Conservation (phyloP, 768 basidiomycete species). For the Lactifluus hygrophoroides region DNA sequence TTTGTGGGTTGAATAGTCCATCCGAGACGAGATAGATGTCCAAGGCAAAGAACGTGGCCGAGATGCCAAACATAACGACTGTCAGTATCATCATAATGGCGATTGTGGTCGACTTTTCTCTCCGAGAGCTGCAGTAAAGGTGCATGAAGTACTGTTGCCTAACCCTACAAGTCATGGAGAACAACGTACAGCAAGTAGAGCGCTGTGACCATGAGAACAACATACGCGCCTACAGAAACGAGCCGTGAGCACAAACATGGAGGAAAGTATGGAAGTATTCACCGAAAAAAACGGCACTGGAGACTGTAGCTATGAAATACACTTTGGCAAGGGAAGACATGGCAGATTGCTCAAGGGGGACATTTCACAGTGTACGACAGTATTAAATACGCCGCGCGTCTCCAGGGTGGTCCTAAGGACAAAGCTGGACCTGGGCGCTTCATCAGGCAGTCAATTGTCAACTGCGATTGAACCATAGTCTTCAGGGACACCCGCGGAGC, state of each 20-base stretch:
- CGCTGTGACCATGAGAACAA: background rate
- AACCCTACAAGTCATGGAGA: background rate
- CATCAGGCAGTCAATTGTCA: background rate
- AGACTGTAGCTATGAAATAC: background rate
- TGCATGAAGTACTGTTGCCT: background rate
- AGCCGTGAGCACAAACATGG: background rate
- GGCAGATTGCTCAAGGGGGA: background rate
- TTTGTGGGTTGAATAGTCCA: conserved; percentile 1
- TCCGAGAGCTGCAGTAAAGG: background rate
- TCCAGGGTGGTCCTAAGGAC: background rate
- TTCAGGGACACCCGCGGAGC: background rate
- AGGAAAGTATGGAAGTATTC: background rate
- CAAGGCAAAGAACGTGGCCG: conserved; percentile 2
- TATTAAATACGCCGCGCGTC: background rate
- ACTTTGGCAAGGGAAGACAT: conserved; percentile 1
- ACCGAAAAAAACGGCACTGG: conserved; percentile 5
- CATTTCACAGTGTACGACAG: background rate
- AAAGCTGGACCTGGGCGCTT: background rate
- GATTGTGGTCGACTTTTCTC: conserved; percentile 4
- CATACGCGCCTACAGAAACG: conserved; percentile 3
- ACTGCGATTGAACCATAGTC: background rate
- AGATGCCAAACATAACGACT: conserved; percentile 12
- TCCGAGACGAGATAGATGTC: background rate
- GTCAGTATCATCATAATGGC: conserved; percentile 7
- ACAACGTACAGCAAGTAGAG: conserved; percentile 12